Evolutionary conservation across 768 basidiomycete species (phyloP).

Genomic region (Russula sp.): DNA sequence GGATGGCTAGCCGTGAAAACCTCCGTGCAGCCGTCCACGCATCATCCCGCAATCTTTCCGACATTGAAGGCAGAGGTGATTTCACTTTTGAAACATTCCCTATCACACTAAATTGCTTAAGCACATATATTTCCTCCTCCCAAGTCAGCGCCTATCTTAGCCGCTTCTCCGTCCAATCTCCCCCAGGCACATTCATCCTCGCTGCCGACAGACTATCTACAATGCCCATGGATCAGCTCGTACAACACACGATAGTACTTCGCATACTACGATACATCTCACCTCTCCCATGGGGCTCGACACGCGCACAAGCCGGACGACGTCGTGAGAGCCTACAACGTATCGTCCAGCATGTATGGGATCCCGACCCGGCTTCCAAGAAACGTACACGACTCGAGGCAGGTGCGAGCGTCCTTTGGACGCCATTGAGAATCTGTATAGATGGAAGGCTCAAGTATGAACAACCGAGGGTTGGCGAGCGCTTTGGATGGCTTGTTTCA

Average conservation of each 20-base stretch:
- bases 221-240: constrained; percentile 25
- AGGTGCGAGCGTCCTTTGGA: constrained; percentile 28
- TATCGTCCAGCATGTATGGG: constrained; percentile 52
- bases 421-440: constrained; percentile 17
- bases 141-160: constrained; percentile 29
- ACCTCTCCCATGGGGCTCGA: constrained; percentile 72
- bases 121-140: no score
- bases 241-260: constrained; percentile 35
- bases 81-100: neutral
- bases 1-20: constrained; percentile 15
- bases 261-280: constrained; percentile 66
- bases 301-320: constrained; percentile 58
- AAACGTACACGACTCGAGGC: constrained; percentile 32
- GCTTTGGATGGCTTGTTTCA: constrained; percentile 58
- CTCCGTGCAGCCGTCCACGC: constrained; percentile 18
- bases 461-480: constrained; percentile 31
- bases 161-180: constrained; percentile 25
- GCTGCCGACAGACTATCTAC: constrained; percentile 20
- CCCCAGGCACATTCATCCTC: constrained; percentile 37
- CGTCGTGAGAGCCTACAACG: constrained; percentile 45
- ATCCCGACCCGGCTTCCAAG: constrained; percentile 32
- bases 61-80: constrained; percentile 27
- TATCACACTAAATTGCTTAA: neutral
- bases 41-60: constrained; percentile 18
- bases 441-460: constrained; percentile 12